These are phyloP conservation scores for Lasiodiplodia sp. DNA, from an alignment of 2,329 filamentous ascomycete species.

Conservation along the genomic window DNA sequence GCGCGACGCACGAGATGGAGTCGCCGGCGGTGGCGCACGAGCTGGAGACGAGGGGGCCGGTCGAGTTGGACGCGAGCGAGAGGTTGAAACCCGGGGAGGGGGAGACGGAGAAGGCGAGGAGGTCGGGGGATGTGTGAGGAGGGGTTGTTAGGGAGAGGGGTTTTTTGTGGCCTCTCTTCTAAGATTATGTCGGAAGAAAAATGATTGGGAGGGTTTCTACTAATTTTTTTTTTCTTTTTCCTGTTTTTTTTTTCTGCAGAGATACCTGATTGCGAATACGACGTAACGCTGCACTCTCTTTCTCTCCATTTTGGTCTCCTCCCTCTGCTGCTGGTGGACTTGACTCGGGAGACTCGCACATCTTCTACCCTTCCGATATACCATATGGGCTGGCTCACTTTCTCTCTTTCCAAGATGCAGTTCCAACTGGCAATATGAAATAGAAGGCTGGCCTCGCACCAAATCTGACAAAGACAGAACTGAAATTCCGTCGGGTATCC, in stretches of 20 bases:
- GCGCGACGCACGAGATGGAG: neutral
- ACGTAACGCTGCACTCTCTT: neutral
- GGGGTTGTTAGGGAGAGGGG: neutral
- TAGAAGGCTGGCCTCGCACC: too few relatives aligned
- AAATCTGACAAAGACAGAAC: too few relatives aligned
- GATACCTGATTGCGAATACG: neutral
- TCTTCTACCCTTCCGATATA: neutral
- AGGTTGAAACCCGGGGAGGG: neutral
- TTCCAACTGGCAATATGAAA: too few relatives aligned
- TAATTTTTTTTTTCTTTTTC: neutral
- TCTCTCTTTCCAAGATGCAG: too few relatives aligned
- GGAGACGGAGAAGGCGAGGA: neutral
- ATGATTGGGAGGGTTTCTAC: neutral
- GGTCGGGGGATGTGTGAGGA: neutral
- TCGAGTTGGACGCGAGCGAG: slow-evolving; percentile 9
- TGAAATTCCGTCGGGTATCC: too few relatives aligned
- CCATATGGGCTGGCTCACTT: neutral
- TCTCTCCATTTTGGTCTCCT: neutral
- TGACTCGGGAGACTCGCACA: neutral
- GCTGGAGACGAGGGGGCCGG: neutral
- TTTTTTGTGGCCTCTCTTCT: too few relatives aligned
- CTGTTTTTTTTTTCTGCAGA: neutral
- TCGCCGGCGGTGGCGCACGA: neutral
- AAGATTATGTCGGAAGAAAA: too few relatives aligned
- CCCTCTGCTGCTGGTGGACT: neutral